A percentile compares a stretch with the other conserved stretches of the same genome.
Conservation (phyloP, 2,329 filamentous ascomycete genomes). For the Penicillium olsonii region DNA sequence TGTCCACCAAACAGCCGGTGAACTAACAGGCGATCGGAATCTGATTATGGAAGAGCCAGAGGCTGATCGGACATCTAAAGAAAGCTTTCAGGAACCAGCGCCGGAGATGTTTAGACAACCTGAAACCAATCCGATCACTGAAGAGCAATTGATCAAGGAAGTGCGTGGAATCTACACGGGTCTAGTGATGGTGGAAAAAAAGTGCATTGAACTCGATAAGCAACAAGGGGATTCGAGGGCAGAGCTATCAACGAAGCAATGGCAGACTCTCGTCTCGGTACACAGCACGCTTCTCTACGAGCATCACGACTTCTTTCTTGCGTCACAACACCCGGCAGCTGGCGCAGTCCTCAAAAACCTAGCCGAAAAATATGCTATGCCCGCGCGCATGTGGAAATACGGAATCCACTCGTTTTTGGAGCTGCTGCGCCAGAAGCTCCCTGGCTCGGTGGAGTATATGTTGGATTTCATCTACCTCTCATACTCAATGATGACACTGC, state of each 20-base stretch:
- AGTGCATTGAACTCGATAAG: slow-evolving; percentile 81
- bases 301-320: slow-evolving; percentile 83
- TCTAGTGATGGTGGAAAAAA: slow-evolving; percentile 80
- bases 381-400: slow-evolving; percentile 89
- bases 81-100: background rate
- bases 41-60: background rate
- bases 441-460: slow-evolving; percentile 82
- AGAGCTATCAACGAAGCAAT: slow-evolving; percentile 63
- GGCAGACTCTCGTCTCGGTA: slow-evolving; percentile 78
- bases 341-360: slow-evolving; percentile 66
- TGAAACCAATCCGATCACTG: slow-evolving; percentile 68
- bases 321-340: slow-evolving; percentile 80
- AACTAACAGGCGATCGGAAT: background rate
- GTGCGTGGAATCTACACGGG: slow-evolving; percentile 68
- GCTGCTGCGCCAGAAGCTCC: slow-evolving; percentile 71
- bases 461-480: slow-evolving; percentile 84
- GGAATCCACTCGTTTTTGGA: slow-evolving; percentile 87
- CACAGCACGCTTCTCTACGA: slow-evolving; percentile 81
- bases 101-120: slow-evolving; percentile 56
- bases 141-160: slow-evolving; percentile 77
- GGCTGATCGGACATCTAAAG: background rate
- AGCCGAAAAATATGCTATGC: slow-evolving; percentile 84
- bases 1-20: background rate
- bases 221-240: slow-evolving; percentile 46
- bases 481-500: slow-evolving; percentile 84